Percentiles rank a stretch among this genome's conserved stretches.
These are phyloP conservation scores for Xylaria scruposa DNA, from an alignment of 495 filamentous ascomycete genomes.

Conservation along the genomic window DNA sequence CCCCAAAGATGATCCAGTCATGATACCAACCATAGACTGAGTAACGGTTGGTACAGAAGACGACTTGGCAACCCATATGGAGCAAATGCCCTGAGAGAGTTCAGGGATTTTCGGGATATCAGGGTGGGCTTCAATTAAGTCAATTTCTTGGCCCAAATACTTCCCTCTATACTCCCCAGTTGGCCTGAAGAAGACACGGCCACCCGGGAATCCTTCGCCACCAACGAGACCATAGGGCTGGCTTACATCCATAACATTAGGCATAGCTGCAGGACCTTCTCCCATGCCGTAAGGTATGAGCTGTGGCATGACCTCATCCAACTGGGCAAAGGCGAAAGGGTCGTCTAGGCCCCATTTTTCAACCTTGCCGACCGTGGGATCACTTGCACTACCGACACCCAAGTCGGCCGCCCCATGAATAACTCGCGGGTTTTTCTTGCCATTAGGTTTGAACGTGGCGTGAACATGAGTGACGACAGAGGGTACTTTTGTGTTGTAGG, in stretches of 20 bases:
- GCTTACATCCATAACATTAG: slow-evolving; percentile 89
- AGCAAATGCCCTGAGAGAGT: slow-evolving; percentile 67
- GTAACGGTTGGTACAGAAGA: slow-evolving; percentile 71
- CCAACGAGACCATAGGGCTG: slow-evolving; percentile 83
- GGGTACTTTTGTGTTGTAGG: slow-evolving; percentile 80
- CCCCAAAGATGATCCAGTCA: slow-evolving; percentile 85
- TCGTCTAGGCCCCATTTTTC: slow-evolving; percentile 85
- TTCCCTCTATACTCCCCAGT: slow-evolving; percentile 80
- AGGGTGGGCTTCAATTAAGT: slow-evolving; percentile 52
- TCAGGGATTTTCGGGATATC: slow-evolving; percentile 77
- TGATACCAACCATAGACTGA: slow-evolving; percentile 77
- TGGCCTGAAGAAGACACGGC: slow-evolving; percentile 76
- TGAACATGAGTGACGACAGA: slow-evolving; percentile 78
- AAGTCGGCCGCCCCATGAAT: slow-evolving; percentile 82
- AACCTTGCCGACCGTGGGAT: slow-evolving; percentile 77
- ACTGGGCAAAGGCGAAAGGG: slow-evolving; percentile 73
- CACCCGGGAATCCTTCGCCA: slow-evolving; percentile 83
- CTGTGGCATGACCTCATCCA: slow-evolving; percentile 75
- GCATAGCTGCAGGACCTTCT: slow-evolving; percentile 73
- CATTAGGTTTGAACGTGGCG: slow-evolving; percentile 67
- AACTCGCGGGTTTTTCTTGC: slow-evolving; percentile 75
- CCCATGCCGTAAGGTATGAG: slow-evolving; percentile 79
- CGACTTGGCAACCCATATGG: slow-evolving; percentile 93
- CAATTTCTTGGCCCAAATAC: slow-evolving; percentile 63
- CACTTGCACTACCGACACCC: slow-evolving; percentile 74